These are phyloP conservation scores for Xerocomus amazonicus DNA, from an alignment of 1,284 basidiomycete species.

Conservation along the genomic window DNA sequence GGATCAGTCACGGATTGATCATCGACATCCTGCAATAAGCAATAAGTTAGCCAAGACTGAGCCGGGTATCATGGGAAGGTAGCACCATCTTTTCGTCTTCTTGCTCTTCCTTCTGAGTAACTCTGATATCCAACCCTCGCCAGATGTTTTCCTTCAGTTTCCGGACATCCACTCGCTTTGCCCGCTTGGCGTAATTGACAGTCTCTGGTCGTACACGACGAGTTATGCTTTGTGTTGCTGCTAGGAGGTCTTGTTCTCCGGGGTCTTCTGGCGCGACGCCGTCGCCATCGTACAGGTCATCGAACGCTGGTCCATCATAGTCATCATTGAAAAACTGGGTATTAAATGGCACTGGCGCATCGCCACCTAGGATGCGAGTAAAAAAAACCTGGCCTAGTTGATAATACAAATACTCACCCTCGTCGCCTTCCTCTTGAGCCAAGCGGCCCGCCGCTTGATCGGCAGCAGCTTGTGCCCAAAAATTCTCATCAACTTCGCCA, in stretches of 20 bases:
- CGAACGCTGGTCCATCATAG: constrained; percentile 77
- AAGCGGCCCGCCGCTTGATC: constrained; percentile 64
- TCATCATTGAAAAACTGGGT: constrained; percentile 98
- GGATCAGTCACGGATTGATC: constrained; percentile 53
- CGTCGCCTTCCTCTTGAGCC: constrained; percentile 57
- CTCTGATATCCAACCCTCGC: constrained; percentile 81
- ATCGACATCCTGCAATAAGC: constrained; percentile 48
- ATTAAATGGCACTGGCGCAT: constrained; percentile 74
- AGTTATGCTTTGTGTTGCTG: constrained; percentile 75
- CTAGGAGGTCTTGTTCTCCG: constrained; percentile 83
- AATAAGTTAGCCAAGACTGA: constrained; percentile 9
- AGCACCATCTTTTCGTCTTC: constrained; percentile 55
- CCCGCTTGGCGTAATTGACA: constrained; percentile 94
- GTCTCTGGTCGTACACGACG: constrained; percentile 82
- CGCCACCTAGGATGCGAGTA: constrained; percentile 33
- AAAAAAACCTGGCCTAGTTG: constrained; percentile 2
- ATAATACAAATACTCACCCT: constrained; percentile 43
- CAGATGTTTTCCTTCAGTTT: constrained; percentile 98
- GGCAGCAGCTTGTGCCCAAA: constrained; percentile 92
- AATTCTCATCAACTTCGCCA: constrained; percentile 89
- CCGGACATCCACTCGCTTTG: constrained; percentile 95
- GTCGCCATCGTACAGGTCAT: constrained; percentile 63
- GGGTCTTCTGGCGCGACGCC: constrained; percentile 48
- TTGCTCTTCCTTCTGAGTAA: constrained; percentile 41
- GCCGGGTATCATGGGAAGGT: background rate